Conservation (phyloP, 1,284 basidiomycete species). For the Heterobasidion parviporum region DNA sequence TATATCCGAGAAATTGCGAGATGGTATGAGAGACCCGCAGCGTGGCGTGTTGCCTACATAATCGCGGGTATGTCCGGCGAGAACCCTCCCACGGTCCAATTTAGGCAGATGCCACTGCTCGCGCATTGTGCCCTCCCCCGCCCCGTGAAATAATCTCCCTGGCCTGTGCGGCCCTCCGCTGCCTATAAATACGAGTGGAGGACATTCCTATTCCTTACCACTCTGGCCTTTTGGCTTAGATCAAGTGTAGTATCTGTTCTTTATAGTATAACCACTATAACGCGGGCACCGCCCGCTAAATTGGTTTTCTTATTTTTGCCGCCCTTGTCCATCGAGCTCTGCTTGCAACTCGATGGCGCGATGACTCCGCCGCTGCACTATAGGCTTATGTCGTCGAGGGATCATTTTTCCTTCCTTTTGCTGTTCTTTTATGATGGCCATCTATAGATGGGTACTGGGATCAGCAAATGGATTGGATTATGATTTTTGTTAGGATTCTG, state of each 20-base stretch:
- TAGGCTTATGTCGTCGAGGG: neutral
- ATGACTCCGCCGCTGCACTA: conserved; percentile 3
- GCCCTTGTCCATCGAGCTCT: conserved; percentile 2
- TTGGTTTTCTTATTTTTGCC: conserved; percentile 4
- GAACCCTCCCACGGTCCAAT: too few relatives aligned
- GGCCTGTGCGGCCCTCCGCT: neutral
- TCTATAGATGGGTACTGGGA: neutral
- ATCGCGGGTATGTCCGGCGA: too few relatives aligned
- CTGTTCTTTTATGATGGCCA: neutral
- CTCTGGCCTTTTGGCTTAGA: conserved; percentile 95
- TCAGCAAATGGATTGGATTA: neutral
- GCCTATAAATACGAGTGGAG: neutral
- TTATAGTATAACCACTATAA: conserved; percentile 72
- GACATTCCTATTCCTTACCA: conserved; percentile 40
- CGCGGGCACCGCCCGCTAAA: conserved; percentile 2
- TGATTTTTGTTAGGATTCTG: neutral
- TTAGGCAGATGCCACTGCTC: too few relatives aligned
- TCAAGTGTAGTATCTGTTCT: conserved; percentile 95
- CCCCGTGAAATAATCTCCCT: neutral
- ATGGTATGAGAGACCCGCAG: too few relatives aligned
- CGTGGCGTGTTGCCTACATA: too few relatives aligned
- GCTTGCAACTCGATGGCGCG: conserved; percentile 2
- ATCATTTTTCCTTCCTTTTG: neutral
- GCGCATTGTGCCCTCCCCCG: too few relatives aligned
- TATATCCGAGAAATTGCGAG: too few relatives aligned